Evolutionary conservation across 345 rosid genomes (phyloP), one percentile per base, ranked within the genome.

Genomic region (Physaria fendleri): DNA sequence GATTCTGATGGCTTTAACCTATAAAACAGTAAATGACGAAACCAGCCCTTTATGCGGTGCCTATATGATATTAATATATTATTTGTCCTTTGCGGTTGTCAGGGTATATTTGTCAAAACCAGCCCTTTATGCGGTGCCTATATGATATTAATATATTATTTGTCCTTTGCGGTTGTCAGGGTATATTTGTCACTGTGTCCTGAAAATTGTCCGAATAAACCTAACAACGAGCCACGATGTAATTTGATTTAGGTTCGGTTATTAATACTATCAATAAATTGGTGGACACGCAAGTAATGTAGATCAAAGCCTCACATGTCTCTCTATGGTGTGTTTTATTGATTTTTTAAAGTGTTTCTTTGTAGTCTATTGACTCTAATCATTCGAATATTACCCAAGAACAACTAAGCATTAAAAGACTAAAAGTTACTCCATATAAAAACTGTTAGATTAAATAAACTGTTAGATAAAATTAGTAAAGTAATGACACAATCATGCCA

Each of bases 21-120:
- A 49, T 1, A n/a, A n/a, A 1, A 18, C 5, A 5, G 2, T 17
- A 2, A 35, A 42, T 68, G 8, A 23, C 63, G 15, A 2, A 46
- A 16, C 1, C 21, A 62, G 10, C 74, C 69, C n/a, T 40, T 10
- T 2, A 6, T 21, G 30, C 33, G 29, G 13, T 49, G 29, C 38
- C 35, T 32, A n/a, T n/a, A n/a, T 13, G 13, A 22, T 22, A 5
- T 23, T 17, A n/a, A 48, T 59, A 17, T 4, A 51, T 41, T 49
- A n/a, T 33, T 68, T 68, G 33, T 52, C 42, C 15, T 16, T 38
- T 28, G 48, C 25, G 21, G 0, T 5, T 69, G 62, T 61, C 73
- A 53, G 73, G 73, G 73, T 44, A 45, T 44, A 60, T 18, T 20
- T 60, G 66, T 59, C 56, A 42, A n/a, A n/a, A n/a, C n/a, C n/a